phyloP scores from a whole-genome alignment of 495 filamentous ascomycete genomes.

The Elasticomyces elasticus region DNA sequence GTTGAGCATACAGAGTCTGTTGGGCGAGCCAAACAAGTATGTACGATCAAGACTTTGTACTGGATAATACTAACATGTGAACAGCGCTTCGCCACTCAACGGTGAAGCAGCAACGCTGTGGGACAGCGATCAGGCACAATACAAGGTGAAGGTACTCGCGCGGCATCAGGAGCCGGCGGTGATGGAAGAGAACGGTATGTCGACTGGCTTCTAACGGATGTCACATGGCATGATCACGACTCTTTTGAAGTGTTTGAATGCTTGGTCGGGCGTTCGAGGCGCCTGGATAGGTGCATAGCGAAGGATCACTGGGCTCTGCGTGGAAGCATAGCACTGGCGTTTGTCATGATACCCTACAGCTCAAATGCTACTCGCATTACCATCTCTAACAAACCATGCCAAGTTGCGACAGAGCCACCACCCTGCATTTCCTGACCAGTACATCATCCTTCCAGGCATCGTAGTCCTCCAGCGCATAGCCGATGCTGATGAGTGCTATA shows the following conservation, averaged over 20 bases:
- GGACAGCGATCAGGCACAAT: conserved; percentile 81
- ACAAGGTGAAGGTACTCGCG: conserved; percentile 64
- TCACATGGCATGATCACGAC: neutral
- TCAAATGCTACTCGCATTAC: too few species aligned
- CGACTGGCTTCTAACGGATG: conserved; percentile 1
- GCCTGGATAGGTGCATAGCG: conserved; percentile 1
- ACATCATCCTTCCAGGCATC: too few species aligned
- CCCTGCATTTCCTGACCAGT: too few species aligned
- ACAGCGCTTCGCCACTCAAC: conserved; percentile 85
- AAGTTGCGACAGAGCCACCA: too few species aligned
- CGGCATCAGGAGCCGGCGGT: conserved; percentile 44
- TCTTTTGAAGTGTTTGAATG: neutral
- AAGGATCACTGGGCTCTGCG: neutral
- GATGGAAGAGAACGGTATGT: conserved; percentile 15
- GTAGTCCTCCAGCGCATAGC: too few species aligned
- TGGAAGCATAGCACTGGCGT: neutral
- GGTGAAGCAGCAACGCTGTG: conserved; percentile 92
- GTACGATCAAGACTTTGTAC: neutral
- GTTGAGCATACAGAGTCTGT: conserved; percentile 84
- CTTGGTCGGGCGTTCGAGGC: neutral
- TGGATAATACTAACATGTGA: neutral
- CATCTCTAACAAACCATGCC: too few species aligned
- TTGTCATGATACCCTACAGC: too few species aligned
- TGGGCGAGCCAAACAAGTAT: conserved; percentile 96
- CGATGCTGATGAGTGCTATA: too few species aligned